These are phyloP conservation scores for Ramularia endophylla DNA, from an alignment of 2,329 filamentous ascomycete species.

Conservation along the genomic window DNA sequence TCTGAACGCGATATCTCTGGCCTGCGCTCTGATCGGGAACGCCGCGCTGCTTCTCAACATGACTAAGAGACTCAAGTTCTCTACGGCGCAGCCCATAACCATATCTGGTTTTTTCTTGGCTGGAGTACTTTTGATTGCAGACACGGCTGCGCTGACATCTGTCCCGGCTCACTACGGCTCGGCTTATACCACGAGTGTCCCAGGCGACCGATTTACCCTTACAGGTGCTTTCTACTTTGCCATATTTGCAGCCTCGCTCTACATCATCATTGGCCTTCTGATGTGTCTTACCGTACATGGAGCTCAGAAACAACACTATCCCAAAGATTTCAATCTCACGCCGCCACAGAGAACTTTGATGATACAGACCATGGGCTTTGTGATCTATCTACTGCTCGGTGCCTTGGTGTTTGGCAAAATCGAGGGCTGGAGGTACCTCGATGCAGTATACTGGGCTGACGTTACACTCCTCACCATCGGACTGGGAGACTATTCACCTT, in stretches of 20 bases:
- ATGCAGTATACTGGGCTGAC: slow-evolving; percentile 52
- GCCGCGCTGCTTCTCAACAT: slow-evolving; percentile 53
- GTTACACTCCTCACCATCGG: slow-evolving; percentile 50
- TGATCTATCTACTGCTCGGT: slow-evolving; percentile 44
- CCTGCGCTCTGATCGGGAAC: slow-evolving; percentile 50
- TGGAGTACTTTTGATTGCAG: slow-evolving; percentile 48
- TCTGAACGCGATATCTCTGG: slow-evolving; percentile 52
- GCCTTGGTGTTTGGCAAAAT: slow-evolving; percentile 43
- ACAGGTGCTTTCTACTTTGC: slow-evolving; percentile 56
- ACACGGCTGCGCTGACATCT: slow-evolving; percentile 43
- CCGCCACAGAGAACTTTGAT: slow-evolving; percentile 51
- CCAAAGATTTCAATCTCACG: slow-evolving; percentile 52
- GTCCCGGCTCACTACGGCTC: slow-evolving; percentile 40
- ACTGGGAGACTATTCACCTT: slow-evolving; percentile 46
- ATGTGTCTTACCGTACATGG: slow-evolving; percentile 53
- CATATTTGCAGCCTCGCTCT: slow-evolving; percentile 51
- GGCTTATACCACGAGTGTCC: slow-evolving; percentile 25
- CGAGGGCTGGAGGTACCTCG: slow-evolving; percentile 49
- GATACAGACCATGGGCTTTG: slow-evolving; percentile 47
- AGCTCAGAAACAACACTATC: slow-evolving; percentile 49
- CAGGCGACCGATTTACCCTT: slow-evolving; percentile 37
- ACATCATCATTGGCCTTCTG: slow-evolving; percentile 50
- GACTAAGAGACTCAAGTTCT: slow-evolving; percentile 50
- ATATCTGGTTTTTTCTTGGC: slow-evolving; percentile 55
- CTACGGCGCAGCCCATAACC: slow-evolving; percentile 53